Percentiles rank a stretch among this genome's conserved stretches.
Evolutionary conservation across 2,329 filamentous ascomycete species (phyloP).

Genomic region (Aspergillus felis): DNA sequence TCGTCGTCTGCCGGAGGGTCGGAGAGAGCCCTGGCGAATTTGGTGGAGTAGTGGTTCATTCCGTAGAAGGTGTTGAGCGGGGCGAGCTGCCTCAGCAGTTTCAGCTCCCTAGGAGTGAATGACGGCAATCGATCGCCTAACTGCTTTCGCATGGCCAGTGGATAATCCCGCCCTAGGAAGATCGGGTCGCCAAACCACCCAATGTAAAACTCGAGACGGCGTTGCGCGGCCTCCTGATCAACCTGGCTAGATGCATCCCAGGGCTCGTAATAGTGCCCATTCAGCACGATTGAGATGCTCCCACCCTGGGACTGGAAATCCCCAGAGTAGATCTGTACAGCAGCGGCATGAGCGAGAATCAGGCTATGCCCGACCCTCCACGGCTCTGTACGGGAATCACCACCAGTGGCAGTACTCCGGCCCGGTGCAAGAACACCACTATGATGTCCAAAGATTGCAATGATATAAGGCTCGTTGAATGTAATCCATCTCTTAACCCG

Average conservation of each 20-base stretch:
- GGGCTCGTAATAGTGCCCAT: constrained; percentile 30
- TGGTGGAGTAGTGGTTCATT: constrained; percentile 14
- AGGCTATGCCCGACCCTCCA: constrained; percentile 4
- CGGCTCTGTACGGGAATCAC: constrained; percentile 3
- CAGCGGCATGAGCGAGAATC: constrained; percentile 3
- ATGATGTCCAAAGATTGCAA: constrained; percentile 25
- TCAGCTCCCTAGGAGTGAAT: background rate
- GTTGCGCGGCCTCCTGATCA: constrained; percentile 17
- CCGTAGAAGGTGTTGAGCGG: constrained; percentile 10
- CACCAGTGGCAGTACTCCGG: background rate
- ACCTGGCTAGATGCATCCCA: constrained; percentile 10
- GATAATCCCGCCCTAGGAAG: constrained; percentile 40
- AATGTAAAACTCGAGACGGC: constrained; percentile 20
- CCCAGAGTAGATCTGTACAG: background rate
- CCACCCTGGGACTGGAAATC: constrained; percentile 3
- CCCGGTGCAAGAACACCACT: constrained; percentile 4
- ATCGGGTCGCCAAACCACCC: constrained; percentile 41
- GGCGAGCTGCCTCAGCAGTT: background rate
- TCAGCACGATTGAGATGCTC: constrained; percentile 1
- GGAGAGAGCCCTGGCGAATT: constrained; percentile 3
- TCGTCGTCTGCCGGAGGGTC: constrained; percentile 6
- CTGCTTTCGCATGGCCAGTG: constrained; percentile 18
- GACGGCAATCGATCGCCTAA: constrained; percentile 3
- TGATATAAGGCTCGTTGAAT: constrained; percentile 33
- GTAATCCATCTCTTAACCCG: constrained; percentile 31